These are phyloP conservation scores for Chaetomiaceae sp. DNA, from an alignment of 2,329 filamentous ascomycete genomes.

Conservation along the genomic window DNA sequence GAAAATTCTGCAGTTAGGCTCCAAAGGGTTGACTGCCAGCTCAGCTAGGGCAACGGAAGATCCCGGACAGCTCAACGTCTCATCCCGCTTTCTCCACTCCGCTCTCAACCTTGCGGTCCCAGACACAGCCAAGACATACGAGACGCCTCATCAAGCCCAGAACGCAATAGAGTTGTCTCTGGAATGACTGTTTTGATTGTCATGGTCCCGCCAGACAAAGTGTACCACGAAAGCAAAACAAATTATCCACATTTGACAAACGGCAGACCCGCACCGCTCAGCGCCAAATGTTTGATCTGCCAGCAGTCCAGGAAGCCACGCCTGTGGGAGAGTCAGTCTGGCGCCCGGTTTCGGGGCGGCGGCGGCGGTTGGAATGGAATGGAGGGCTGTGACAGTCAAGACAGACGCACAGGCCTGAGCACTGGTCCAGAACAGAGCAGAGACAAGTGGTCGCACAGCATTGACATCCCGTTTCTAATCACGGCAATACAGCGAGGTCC, in stretches of 20 bases:
- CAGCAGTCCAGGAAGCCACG: neutral
- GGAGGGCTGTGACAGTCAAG: neutral
- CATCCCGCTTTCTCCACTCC: neutral
- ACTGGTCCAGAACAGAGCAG: too few relatives aligned
- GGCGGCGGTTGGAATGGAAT: neutral
- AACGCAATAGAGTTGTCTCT: too few relatives aligned
- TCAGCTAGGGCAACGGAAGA: neutral
- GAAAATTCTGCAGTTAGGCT: too few relatives aligned
- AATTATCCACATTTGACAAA: constrained; percentile 2
- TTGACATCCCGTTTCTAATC: neutral
- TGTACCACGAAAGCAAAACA: neutral
- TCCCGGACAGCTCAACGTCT: neutral
- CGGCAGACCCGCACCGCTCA: constrained; percentile 4
- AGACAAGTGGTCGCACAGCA: neutral
- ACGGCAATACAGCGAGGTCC: neutral
- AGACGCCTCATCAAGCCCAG: too few relatives aligned
- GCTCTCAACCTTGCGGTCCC: neutral
- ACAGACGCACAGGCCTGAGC: neutral
- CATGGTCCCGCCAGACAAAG: too few relatives aligned
- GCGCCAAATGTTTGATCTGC: constrained; percentile 10
- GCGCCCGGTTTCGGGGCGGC: constrained; percentile 1
- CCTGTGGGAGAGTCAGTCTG: neutral
- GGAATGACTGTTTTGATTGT: too few relatives aligned
- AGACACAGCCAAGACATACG: neutral
- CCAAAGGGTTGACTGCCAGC: too few relatives aligned